Percentiles rank a stretch among this genome's conserved stretches.
Evolutionary conservation across 805 yeast genomes (phyloP).

Genomic region (Hanseniaspora occidentalis): DNA sequence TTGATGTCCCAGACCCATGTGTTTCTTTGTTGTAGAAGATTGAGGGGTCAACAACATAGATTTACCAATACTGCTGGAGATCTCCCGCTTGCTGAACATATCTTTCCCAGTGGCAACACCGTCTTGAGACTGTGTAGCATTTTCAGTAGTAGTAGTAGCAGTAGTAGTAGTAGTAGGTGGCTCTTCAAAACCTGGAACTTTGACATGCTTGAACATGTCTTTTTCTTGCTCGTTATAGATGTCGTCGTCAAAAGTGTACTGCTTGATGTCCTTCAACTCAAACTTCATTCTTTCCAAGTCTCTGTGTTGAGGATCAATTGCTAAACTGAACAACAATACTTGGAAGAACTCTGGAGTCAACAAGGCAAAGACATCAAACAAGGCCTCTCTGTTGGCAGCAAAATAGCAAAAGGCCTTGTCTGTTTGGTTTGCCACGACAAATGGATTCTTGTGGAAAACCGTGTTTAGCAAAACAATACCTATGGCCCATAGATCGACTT

Average conservation of each 20-base stretch:
- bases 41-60: background rate
- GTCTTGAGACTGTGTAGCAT: too few relatives aligned
- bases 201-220: constrained; percentile 14
- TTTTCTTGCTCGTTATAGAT: constrained; percentile 32
- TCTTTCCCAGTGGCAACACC: too few relatives aligned
- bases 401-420: constrained; percentile 79
- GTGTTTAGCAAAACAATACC: constrained; percentile 75
- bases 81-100: too few relatives aligned
- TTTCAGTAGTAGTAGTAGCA: background rate
- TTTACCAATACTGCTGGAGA: too few relatives aligned
- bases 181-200: constrained; percentile 2
- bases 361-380: constrained; percentile 83
- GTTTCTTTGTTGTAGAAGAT: background rate
- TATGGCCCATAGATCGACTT: constrained; percentile 81
- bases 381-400: constrained; percentile 75
- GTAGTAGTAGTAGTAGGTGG: constrained; percentile 1
- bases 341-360: constrained; percentile 79
- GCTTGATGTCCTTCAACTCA: constrained; percentile 44
- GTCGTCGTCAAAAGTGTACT: constrained; percentile 79
- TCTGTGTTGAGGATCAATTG: constrained; percentile 81
- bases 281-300: constrained; percentile 46
- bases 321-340: constrained; percentile 64
- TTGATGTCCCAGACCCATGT: background rate
- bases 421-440: constrained; percentile 62
- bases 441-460: constrained; percentile 83